Conservation (phyloP, 2,329 filamentous ascomycete genomes). For the Cylindrodendrum hubeiense region DNA sequence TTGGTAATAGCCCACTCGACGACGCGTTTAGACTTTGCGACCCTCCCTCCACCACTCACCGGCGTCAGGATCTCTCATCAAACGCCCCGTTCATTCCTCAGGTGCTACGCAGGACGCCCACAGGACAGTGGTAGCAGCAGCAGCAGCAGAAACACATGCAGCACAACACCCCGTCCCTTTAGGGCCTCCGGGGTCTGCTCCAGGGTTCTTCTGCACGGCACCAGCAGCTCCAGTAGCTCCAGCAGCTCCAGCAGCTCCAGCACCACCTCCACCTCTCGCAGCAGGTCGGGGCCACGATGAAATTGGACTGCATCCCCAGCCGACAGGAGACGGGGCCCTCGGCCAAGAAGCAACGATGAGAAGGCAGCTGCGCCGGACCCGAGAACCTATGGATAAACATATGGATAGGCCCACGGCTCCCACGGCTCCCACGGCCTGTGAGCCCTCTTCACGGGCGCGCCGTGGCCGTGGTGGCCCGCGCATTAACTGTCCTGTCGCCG, state of each 20-base stretch:
- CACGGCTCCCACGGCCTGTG: slow-evolving; percentile 20
- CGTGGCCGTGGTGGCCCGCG: slow-evolving; percentile 30
- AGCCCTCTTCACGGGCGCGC: slow-evolving; percentile 32
- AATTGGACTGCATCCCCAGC: slow-evolving; percentile 24
- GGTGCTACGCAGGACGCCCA: slow-evolving; percentile 8
- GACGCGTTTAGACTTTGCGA: slow-evolving; percentile 37
- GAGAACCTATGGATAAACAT: background rate
- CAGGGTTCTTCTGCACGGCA: slow-evolving; percentile 18
- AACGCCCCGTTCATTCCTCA: slow-evolving; percentile 33
- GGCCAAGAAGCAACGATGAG: slow-evolving; percentile 23
- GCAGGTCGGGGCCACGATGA: slow-evolving; percentile 11
- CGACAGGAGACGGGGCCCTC: slow-evolving; percentile 24
- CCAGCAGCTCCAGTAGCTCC: slow-evolving; percentile 12
- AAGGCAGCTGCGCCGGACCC: slow-evolving; percentile 27
- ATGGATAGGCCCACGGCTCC: slow-evolving; percentile 39
- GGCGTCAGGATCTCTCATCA: slow-evolving; percentile 30
- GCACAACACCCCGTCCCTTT: slow-evolving; percentile 9
- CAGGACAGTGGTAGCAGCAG: background rate
- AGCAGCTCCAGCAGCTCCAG: slow-evolving; percentile 14
- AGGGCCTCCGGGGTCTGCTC: slow-evolving; percentile 7
- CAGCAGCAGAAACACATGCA: slow-evolving; percentile 23
- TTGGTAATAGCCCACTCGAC: slow-evolving; percentile 40
- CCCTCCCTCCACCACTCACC: slow-evolving; percentile 29
- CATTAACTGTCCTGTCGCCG: slow-evolving; percentile 31
- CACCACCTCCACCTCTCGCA: slow-evolving; percentile 15